Conservation (phyloP, 192 early-diverging fungal species). For the Coemansia sp. region DNA sequence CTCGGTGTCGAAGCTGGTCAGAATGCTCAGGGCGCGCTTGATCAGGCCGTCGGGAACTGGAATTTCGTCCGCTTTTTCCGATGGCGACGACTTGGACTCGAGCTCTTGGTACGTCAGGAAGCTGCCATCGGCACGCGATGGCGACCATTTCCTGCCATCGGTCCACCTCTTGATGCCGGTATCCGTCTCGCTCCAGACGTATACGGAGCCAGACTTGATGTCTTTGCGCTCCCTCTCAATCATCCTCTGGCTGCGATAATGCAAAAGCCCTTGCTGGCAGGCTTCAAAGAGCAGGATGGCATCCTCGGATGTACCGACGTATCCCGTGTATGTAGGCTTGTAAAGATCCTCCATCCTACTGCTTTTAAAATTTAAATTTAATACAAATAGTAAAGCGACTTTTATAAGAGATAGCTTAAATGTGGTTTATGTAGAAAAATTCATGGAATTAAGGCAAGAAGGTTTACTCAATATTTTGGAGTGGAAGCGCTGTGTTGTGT, state of each 20-base stretch:
- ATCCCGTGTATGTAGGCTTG: constrained; percentile 67
- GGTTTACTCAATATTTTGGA: neutral
- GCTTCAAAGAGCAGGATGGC: constrained; percentile 88
- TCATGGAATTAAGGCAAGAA: no score
- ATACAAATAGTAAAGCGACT: neutral
- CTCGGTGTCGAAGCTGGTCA: constrained; percentile 65
- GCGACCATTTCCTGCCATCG: constrained; percentile 84
- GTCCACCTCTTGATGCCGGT: constrained; percentile 90
- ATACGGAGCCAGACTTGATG: constrained; percentile 74
- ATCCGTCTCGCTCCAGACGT: constrained; percentile 86
- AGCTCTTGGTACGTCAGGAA: constrained; percentile 84
- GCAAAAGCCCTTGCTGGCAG: constrained; percentile 63
- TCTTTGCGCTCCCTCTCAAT: constrained; percentile 73
- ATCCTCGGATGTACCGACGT: constrained; percentile 78
- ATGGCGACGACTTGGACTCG: constrained; percentile 49
- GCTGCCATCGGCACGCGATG: constrained; percentile 74
- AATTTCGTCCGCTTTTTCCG: constrained; percentile 5
- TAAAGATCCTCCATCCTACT: no score
- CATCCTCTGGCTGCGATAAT: constrained; percentile 68
- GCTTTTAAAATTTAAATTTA: neutral
- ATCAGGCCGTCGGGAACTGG: constrained; percentile 66
- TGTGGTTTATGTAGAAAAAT: neutral
- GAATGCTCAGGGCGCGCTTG: constrained; percentile 81
- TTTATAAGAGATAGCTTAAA: neutral
- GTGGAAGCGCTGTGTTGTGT: neutral